These are phyloP conservation scores for Colletotrichum eleusines DNA, from an alignment of 2,329 filamentous ascomycete genomes.

Conservation along the genomic window DNA sequence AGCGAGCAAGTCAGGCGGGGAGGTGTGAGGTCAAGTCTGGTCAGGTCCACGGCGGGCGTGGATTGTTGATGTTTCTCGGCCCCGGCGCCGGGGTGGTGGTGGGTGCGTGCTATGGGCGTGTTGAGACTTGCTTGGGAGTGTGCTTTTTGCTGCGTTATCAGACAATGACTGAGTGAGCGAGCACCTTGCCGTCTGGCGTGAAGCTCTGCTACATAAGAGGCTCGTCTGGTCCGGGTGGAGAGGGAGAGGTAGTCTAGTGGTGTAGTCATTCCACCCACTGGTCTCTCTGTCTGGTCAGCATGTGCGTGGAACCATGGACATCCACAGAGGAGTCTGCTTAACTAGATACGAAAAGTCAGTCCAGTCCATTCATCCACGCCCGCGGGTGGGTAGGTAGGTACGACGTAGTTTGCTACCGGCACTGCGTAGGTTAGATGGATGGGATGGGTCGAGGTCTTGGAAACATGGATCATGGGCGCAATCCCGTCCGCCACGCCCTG, in stretches of 20 bases:
- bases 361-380: conserved; percentile 2
- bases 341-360: too few relatives aligned
- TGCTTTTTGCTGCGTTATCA: conserved; percentile 17
- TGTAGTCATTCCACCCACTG: too few relatives aligned
- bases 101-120: neutral
- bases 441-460: neutral
- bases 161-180: conserved; percentile 9
- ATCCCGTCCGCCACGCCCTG: conserved; percentile 13
- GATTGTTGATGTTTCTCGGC: conserved; percentile 28
- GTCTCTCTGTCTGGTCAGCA: neutral
- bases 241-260: neutral
- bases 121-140: too few relatives aligned
- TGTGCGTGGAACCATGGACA: neutral
- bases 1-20: conserved; percentile 1
- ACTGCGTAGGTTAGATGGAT: too few relatives aligned
- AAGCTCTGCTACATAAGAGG: neutral
- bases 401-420: too few relatives aligned
- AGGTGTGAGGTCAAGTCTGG: too few relatives aligned
- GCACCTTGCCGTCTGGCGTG: too few relatives aligned
- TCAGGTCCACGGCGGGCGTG: conserved; percentile 17
- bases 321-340: too few relatives aligned
- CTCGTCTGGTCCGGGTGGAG: neutral
- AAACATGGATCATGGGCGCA: conserved; percentile 10
- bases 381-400: neutral
- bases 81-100: conserved; percentile 1